Base-by-base conservation (phyloP, 331 rosid genomes). In the Saraca asoca region DNA sequence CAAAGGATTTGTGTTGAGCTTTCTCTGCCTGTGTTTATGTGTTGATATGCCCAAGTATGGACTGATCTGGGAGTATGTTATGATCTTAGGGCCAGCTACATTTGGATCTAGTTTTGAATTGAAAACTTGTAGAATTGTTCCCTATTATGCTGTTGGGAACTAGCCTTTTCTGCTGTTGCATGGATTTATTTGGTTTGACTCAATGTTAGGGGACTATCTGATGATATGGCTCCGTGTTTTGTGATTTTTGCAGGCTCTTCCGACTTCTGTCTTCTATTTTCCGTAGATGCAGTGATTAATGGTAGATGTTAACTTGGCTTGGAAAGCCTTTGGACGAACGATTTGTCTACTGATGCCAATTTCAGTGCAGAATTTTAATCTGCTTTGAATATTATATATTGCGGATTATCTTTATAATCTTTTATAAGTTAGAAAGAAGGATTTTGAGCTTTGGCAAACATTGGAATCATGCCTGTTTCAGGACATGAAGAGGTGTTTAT, bases 401-500 rank as follows among this genome's bases (percentile, higher is more conserved):
- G 77, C 77, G 63, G 82, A 73, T 49, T 64, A 69, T 68, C 77
- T 51, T 19, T 73, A 76, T 71, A 64, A 48, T 63, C 11, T 2
- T 51, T 51, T 69, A 38, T 63, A 69, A 64, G 61, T 39, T 76
- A 57, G 52, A 74, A 50, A 65, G 56, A 68, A 59, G 66, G 64
- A 56, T 58, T 64, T 58, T 73, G 68, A 64, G 4, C 51, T 68
- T 67, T 67, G 41, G 54, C 73, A 17, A 45, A 73, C 68, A 11
- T 64, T 61, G 75, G 80, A 77, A 73, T 51, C 80, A 81, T 81
- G 85, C 85, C 85, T 12, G 75, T 81, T 69, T 77, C 78, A 64
- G 82, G 82, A 69, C 74, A 65, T 57, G 82, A 81, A 77, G 85
- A 81, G 85, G 82, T 81, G 80, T 81, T 77, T 81, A 81, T 81